A percentile compares a stretch with the other conserved stretches of the same genome.
Conservation (phyloP, 306 rosid genomes). For the Prunus padus region DNA sequence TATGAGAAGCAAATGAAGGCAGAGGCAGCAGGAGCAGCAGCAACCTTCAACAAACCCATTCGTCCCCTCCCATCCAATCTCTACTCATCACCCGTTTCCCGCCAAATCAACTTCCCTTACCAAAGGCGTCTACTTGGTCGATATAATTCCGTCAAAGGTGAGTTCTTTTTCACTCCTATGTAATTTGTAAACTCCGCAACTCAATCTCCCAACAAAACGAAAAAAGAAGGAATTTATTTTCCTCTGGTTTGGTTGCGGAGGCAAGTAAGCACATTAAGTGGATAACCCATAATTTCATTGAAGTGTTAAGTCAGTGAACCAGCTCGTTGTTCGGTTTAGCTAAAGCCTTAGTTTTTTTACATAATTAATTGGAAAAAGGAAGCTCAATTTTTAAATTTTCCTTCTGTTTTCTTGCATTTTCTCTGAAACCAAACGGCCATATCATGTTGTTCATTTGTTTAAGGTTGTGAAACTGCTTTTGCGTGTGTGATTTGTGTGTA, state of each 20-base stretch:
- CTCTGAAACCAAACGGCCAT: neutral
- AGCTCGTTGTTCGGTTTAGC: neutral
- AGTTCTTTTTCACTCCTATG: neutral
- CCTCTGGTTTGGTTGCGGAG: neutral
- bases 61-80: constrained; percentile 3
- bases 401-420: neutral
- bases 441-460: neutral
- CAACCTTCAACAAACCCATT: constrained; percentile 5
- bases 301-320: neutral
- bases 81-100: constrained; percentile 20
- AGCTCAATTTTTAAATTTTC: neutral
- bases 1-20: constrained; percentile 7
- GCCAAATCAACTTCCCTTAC: constrained; percentile 7
- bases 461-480: neutral
- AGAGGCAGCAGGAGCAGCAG: constrained; percentile 6
- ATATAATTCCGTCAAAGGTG: constrained; percentile 28
- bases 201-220: neutral
- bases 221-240: neutral
- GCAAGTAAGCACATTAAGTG: neutral
- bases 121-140: neutral
- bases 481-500: neutral
- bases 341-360: neutral
- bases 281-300: neutral
- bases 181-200: neutral
- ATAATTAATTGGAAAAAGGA: neutral